phyloP scores from a whole-genome alignment of 176 grass and related monocot genomes.

The Tillandsia leiboldiana region DNA sequence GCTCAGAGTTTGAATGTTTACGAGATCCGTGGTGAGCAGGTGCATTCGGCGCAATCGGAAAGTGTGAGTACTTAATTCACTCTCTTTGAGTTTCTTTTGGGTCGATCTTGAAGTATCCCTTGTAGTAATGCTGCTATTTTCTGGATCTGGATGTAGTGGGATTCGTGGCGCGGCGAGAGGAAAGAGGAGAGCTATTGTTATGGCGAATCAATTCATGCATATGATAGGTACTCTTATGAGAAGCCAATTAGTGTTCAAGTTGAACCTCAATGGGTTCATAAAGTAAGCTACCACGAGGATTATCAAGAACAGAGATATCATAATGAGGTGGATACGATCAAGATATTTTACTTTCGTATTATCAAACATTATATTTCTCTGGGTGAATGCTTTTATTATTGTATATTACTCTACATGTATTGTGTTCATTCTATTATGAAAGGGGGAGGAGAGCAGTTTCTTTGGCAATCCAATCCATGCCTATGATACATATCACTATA shows the following conservation, averaged over 20 bases:
- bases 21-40: constrained; percentile 7
- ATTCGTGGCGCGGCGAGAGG: constrained; percentile 17
- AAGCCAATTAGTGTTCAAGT: constrained; percentile 17
- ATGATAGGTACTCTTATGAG: constrained; percentile 19
- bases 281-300: constrained; percentile 33
- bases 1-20: constrained; percentile 35
- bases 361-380: too few relatives aligned
- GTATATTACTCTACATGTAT: constrained; percentile 6
- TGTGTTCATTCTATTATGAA: constrained; percentile 19
- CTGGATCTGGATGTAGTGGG: constrained; percentile 11
- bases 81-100: background rate
- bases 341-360: background rate
- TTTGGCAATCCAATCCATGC: constrained; percentile 36
- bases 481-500: constrained; percentile 47
- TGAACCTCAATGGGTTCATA: constrained; percentile 29
- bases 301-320: constrained; percentile 30
- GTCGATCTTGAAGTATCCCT: background rate
- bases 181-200: constrained; percentile 15
- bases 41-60: background rate
- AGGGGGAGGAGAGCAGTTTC: constrained; percentile 19
- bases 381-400: background rate
- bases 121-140: background rate
- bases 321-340: constrained; percentile 31
- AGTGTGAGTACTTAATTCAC: too few relatives aligned
- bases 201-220: constrained; percentile 15